Evolutionary conservation across 495 filamentous ascomycete species (phyloP).

Genomic region (Trichoderma virens): DNA sequence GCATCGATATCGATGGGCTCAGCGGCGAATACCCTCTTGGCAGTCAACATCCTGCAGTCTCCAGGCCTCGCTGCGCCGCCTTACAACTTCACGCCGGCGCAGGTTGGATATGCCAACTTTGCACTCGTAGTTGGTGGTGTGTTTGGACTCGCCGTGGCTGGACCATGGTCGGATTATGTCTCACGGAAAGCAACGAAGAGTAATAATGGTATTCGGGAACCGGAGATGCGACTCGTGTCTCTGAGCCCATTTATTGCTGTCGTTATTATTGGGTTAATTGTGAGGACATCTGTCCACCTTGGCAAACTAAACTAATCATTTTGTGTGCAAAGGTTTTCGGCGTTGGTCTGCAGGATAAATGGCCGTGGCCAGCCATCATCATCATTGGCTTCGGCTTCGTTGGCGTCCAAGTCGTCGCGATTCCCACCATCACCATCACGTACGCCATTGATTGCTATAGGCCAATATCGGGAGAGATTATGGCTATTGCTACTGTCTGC

Average conservation of each 20-base stretch:
- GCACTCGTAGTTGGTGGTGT: conserved; percentile 23
- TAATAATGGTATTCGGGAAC: conserved; percentile 55
- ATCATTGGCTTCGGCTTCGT: conserved; percentile 47
- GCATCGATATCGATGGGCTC: conserved; percentile 53
- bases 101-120: conserved; percentile 46
- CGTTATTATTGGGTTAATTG: conserved; percentile 48
- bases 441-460: conserved; percentile 56
- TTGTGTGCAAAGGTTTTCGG: conserved; percentile 20
- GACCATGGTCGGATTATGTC: conserved; percentile 51
- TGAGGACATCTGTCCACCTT: conserved; percentile 18
- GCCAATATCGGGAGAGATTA: conserved; percentile 49
- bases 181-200: conserved; percentile 43
- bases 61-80: conserved; percentile 53
- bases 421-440: conserved; percentile 39
- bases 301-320: background rate
- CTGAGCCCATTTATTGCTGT: conserved; percentile 51
- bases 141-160: conserved; percentile 49
- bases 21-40: conserved; percentile 51
- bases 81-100: conserved; percentile 45
- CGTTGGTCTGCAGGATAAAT: conserved; percentile 51
- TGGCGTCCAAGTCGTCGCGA: conserved; percentile 50
- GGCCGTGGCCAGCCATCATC: conserved; percentile 48
- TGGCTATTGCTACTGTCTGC: conserved; percentile 49
- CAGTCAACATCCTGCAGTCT: conserved; percentile 54
- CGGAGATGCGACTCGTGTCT: conserved; percentile 56